Base-by-base conservation (phyloP, 805 yeast genomes). In the Pichia cephalocereana region DNA sequence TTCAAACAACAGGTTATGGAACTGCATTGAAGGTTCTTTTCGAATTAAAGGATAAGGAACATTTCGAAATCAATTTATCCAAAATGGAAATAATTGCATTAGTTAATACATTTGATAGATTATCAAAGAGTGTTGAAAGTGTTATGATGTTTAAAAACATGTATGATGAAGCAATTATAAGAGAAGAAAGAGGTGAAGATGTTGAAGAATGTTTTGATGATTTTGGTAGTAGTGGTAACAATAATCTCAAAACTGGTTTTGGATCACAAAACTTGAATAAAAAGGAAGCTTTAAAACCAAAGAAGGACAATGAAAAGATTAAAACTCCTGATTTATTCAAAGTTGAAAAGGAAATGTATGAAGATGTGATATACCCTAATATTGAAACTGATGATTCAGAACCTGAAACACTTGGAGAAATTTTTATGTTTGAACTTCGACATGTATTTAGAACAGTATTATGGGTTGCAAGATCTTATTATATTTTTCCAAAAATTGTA, bases 1-100 rank as follows among this genome's bases (percentile, higher is more conserved):
- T 93, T 31, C 99, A 93, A 70, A 88, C 96, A 2, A 87, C 93
- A 15, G 99, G 99, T 19, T 93, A 93, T 65, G 99, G 97, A 18
- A 93, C 99, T 9, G 95, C 96, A 1, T 75, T 93, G 60, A 93
- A 93, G 64, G 77, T 91, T 26, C 70, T 93, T 50, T 88, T 93
- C 63, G 98, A 91, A 63, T 67, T 82, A 46, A 77, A 80, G 40
- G 75, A 70, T 46, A 74, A 73, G 51, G 63, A 61, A n/a, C 70
- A 69, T 38, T 44, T 49, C 39, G 53, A 54, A 26, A 66, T 71
- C 42, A 76, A 76, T 28, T 76, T 84, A 41, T 72, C 80, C 50
- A 76, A 73, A 48, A 80, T 86, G 51, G 99, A 93, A 68, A 69
- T 93, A 50, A 91, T 91, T 46, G 95, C 96, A 1, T 75, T 93